Evolutionary conservation across 768 basidiomycete species (phyloP).

Genomic region (Phallus indusiatus): DNA sequence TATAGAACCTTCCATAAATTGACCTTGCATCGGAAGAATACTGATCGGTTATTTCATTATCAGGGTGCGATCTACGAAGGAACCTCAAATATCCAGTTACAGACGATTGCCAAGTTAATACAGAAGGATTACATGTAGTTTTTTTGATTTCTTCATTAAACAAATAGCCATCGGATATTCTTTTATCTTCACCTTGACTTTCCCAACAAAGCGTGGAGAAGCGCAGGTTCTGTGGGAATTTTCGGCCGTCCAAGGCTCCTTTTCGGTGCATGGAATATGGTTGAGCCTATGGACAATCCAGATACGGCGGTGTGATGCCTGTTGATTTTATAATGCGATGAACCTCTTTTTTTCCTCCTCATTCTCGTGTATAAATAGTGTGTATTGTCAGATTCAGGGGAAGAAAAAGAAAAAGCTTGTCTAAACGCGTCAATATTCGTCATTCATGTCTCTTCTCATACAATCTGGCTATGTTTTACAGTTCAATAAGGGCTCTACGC

Average conservation of each 20-base stretch:
- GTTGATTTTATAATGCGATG: not conserved
- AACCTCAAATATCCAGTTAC: slow-evolving; percentile 95
- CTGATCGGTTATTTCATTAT: not conserved
- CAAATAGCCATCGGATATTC: not conserved
- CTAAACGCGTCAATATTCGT: not conserved
- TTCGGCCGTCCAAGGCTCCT: not conserved
- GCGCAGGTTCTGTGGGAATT: not conserved
- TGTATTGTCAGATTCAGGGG: not conserved
- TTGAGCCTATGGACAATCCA: not conserved
- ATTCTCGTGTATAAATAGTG: not conserved
- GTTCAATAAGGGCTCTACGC: not conserved
- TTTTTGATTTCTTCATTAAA: slow-evolving; percentile 30
- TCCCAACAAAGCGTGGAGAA: not conserved
- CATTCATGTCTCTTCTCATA: not conserved
- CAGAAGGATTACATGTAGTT: slow-evolving; percentile 58
- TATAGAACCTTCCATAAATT: slow-evolving; percentile 9
- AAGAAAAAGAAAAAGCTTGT: no score
- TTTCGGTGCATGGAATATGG: not conserved
- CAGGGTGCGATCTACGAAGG: slow-evolving; percentile 91
- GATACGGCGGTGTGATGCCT: not conserved
- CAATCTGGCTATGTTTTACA: slow-evolving; percentile 1
- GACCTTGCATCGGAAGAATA: not conserved
- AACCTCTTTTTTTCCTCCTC: not conserved
- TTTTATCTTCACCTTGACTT: not conserved
- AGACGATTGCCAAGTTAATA: slow-evolving; percentile 89